Conservation (phyloP, 345 rosid species). For the Citrus hindsii region DNA sequence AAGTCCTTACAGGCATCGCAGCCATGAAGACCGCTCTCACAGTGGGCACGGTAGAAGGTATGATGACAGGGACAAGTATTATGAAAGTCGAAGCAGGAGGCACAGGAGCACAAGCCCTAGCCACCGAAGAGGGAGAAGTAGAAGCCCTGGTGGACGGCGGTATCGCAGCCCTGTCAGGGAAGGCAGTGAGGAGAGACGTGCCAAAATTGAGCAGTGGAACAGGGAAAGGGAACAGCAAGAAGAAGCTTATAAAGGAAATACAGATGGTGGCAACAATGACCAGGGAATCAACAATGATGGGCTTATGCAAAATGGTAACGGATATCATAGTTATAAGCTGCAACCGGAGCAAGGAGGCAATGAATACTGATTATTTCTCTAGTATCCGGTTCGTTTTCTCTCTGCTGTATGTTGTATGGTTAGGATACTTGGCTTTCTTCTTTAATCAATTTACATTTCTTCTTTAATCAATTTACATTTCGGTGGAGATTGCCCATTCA, state of each 20-base stretch:
- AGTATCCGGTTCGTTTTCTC: constrained; percentile 19
- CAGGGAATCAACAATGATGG: constrained; percentile 11
- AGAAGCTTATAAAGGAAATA: constrained; percentile 19
- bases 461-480: constrained; percentile 9
- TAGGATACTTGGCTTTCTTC: not conserved
- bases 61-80: constrained; percentile 39
- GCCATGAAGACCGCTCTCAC: constrained; percentile 44
- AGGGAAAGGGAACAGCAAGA: constrained; percentile 57
- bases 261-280: constrained; percentile 15
- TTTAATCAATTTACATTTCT: too few relatives aligned
- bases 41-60: constrained; percentile 42
- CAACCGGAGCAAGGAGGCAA: constrained; percentile 22
- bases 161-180: constrained; percentile 57
- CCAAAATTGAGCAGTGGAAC: constrained; percentile 79
- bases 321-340: constrained; percentile 16
- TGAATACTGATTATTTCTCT: constrained; percentile 25
- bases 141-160: constrained; percentile 54
- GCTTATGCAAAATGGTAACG: constrained; percentile 15
- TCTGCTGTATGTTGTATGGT: not conserved
- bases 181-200: constrained; percentile 78
- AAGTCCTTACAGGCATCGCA: constrained; percentile 58
- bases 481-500: constrained; percentile 8
- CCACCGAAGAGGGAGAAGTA: constrained; percentile 43
- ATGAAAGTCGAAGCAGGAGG: constrained; percentile 44
- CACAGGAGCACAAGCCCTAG: constrained; percentile 48